A percentile compares a stretch with the other conserved stretches of the same genome.
These are phyloP conservation scores for Kluyveromyces wickerhamii DNA, from an alignment of 805 yeast genomes.

Conservation along the genomic window DNA sequence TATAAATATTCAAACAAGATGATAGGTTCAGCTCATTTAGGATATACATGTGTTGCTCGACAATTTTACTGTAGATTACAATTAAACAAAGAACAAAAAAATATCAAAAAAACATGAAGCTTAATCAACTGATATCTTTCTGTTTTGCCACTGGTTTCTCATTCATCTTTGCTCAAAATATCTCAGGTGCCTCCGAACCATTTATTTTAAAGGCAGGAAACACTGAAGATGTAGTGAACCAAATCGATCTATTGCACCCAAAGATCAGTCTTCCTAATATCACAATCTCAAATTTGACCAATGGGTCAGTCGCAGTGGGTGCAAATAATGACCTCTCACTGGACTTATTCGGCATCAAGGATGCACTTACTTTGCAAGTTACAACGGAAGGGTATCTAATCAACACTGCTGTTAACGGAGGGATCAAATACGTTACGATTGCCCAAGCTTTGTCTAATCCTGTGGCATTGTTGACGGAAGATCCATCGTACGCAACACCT, in stretches of 20 bases:
- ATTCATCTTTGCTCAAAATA: not conserved
- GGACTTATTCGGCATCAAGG: not conserved
- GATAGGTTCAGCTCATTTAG: too few relatives aligned
- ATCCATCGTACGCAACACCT: not conserved
- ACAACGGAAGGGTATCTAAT: conserved; percentile 1
- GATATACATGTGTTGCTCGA: too few relatives aligned
- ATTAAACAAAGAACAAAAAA: not conserved
- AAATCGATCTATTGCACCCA: not conserved
- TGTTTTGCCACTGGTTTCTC: not conserved
- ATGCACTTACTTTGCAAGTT: not conserved
- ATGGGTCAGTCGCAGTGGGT: not conserved
- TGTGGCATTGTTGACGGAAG: not conserved
- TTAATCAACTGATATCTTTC: too few relatives aligned
- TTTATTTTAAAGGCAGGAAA: not conserved
- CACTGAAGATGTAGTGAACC: not conserved
- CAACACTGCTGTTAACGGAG: not conserved
- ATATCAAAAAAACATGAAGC: not conserved
- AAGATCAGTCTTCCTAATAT: not conserved
- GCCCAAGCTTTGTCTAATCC: not conserved
- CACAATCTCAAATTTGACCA: not conserved
- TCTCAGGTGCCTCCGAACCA: not conserved
- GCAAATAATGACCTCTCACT: not conserved
- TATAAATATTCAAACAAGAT: too few relatives aligned
- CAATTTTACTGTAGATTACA: too few relatives aligned
- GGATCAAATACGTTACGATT: not conserved